phyloP scores from a whole-genome alignment of 345 rosid species.

The Psidium guajava region DNA sequence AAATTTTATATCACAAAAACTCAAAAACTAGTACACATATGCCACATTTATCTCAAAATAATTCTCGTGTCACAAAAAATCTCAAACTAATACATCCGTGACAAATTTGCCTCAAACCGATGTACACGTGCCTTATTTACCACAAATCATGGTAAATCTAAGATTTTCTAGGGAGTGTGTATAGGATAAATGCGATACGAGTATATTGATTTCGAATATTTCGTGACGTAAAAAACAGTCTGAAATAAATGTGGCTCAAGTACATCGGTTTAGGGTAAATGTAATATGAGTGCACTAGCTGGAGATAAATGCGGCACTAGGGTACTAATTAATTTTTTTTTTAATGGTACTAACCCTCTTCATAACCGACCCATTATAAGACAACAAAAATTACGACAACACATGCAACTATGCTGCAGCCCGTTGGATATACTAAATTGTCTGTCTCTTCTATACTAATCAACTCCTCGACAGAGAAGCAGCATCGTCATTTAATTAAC shows the following conservation, averaged over 20 bases:
- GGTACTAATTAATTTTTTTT: not conserved
- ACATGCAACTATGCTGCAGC: not conserved
- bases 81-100: not conserved
- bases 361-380: not conserved
- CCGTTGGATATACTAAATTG: not conserved
- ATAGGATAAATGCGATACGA: not conserved
- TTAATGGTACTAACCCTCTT: not conserved
- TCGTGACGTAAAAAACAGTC: too few relatives aligned
- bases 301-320: accelerated
- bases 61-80: not conserved
- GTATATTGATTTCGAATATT: too few relatives aligned
- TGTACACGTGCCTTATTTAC: too few relatives aligned
- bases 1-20: not conserved
- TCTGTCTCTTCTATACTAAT: not conserved
- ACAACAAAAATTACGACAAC: not conserved
- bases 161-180: not conserved
- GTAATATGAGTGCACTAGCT: accelerated
- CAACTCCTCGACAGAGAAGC: not conserved
- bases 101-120: too few relatives aligned
- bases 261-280: accelerated
- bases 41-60: not conserved
- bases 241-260: not conserved
- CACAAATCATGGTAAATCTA: not conserved
- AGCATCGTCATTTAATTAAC: not conserved
- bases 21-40: accelerated